phyloP scores from a whole-genome alignment of 192 early-diverging fungal genomes.

The Allomyces macrogynus region DNA sequence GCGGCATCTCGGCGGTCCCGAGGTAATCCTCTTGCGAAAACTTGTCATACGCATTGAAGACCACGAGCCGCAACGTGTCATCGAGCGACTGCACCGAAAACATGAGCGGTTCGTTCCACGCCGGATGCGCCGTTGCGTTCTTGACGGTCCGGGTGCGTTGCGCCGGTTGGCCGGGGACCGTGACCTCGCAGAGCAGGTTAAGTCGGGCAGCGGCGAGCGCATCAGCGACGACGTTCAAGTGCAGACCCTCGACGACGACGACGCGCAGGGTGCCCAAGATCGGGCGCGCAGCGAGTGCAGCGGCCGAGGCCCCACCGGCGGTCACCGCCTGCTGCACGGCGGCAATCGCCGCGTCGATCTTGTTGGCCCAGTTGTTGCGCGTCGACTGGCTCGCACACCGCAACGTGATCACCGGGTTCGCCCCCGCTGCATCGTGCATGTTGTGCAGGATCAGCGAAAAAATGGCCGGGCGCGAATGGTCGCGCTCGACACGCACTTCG shows the following conservation, averaged over 20 bases:
- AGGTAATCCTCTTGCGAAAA: conserved; percentile 22
- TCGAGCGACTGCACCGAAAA: conserved; percentile 16
- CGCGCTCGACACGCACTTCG: background rate
- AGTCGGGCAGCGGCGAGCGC: background rate
- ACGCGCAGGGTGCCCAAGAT: background rate
- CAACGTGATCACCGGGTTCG: background rate
- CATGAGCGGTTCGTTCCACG: conserved; percentile 7
- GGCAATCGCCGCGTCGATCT: background rate
- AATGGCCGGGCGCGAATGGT: background rate
- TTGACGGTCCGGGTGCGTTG: background rate
- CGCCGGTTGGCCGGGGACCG: background rate
- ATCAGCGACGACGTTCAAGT: background rate
- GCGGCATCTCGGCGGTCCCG: conserved; percentile 12
- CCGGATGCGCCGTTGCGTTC: background rate
- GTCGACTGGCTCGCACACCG: background rate
- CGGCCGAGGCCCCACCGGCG: background rate
- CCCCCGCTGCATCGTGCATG: background rate
- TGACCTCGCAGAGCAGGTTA: background rate
- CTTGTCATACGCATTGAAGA: conserved; percentile 17
- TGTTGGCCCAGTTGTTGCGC: background rate
- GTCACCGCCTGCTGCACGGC: background rate
- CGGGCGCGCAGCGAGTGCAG: too few species aligned
- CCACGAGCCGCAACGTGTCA: conserved; percentile 11
- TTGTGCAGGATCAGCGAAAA: background rate
- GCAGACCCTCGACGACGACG: background rate